Evolutionary conservation across 192 early-diverging fungal species (phyloP), one percentile per base, ranked within the genome.

Genomic region (Paraglomus brasilianum): DNA sequence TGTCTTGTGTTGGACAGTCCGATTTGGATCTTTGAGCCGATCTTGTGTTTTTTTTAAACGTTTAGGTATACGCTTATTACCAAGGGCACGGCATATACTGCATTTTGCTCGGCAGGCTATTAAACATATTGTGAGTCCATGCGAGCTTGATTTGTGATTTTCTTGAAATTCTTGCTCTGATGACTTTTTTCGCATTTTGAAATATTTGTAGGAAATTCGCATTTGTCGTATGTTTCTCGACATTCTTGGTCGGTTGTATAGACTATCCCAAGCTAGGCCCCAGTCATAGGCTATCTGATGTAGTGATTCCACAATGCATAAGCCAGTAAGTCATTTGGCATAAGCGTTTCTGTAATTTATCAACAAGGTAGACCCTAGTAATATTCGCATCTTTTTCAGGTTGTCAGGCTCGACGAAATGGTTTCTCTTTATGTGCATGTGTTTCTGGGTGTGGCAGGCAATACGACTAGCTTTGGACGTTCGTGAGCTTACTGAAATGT

Each of bases 241-340:
- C 88, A 0, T 99, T 98, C 79, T 79, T 97, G 15, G 77, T 92
- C 66, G 87, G 89, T 17, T 98, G 98, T 80, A 84, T 99, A 39
- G 90, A 98, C 77, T 92, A 96, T 74, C 83, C 89, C 11, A 81
- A 84, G 50, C 81, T 97, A n/a, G 82, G 85, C 11, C 74, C 80
- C 49, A 84, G 86, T 44, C 83, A 89, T 65, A 80, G 77, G 47
- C 78, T 99, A 48, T 77, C 82, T 0, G 88, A 93, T 15, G 89
- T 97, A 0, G 79, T 98, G 24, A 73, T 89, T 21, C 87, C 89
- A 15, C 84, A 93, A 56, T 97, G 96, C 72, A 53, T 91, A 9
- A 66, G 71, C 19, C 80, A 70, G 90, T 88, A 87, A 70, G 77
- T 69, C 22, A 51, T 46, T 42, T 15, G 21, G 55, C 30, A 30